Evolutionary conservation across 1,139 yeast species (phyloP).

Genomic region (Zygosaccharomyces sapae): DNA sequence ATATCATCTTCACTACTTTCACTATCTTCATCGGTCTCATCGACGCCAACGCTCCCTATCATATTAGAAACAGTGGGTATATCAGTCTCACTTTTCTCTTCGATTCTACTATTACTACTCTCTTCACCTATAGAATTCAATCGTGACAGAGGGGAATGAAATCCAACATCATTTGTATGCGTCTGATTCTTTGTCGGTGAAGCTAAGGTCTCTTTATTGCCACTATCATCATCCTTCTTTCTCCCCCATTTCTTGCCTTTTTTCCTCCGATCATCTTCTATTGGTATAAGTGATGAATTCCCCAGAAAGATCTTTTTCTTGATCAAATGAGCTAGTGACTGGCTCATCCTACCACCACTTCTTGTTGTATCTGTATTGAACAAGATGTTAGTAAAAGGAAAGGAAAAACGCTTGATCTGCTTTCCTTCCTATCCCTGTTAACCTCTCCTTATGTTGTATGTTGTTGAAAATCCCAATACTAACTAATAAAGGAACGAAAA

Average conservation of each 20-base stretch:
- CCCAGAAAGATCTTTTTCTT: conserved; percentile 20
- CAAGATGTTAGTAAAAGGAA: not conserved
- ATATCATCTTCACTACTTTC: not conserved
- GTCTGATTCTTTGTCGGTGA: not conserved
- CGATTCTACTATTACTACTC: conserved; percentile 1
- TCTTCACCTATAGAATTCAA: conserved; percentile 13
- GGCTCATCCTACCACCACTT: conserved; percentile 14
- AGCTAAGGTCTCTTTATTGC: not conserved
- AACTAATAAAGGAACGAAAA: no score
- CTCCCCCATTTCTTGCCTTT: conserved; percentile 12
- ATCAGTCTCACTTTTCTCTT: not conserved
- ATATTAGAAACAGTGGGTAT: not conserved
- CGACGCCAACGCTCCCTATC: not conserved
- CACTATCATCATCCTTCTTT: conserved; percentile 1
- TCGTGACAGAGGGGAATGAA: conserved; percentile 3
- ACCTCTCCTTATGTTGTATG: no score
- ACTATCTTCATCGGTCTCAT: not conserved
- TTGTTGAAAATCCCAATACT: no score
- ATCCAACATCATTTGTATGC: not conserved
- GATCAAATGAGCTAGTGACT: conserved; percentile 20
- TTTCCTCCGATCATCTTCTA: conserved; percentile 8
- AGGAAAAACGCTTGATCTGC: not conserved
- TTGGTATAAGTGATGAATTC: conserved; percentile 1
- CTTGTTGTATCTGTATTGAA: not conserved
- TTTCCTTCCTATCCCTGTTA: no score